Conservation (phyloP, 371 early-diverging fungal genomes). For the Rhizopus delemar region DNA sequence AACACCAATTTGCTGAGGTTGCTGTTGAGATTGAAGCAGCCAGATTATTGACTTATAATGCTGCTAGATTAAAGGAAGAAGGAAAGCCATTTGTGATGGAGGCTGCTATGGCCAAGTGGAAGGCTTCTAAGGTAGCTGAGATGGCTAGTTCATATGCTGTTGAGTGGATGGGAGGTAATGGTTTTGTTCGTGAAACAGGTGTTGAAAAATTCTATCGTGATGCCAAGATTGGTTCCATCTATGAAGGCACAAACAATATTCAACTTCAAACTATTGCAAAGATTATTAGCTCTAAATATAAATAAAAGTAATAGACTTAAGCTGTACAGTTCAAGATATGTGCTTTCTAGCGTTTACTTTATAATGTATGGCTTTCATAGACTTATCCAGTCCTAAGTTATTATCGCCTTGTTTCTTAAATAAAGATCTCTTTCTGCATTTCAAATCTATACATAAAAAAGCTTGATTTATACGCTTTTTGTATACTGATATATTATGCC, state of each 20-base stretch:
- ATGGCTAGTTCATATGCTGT: conserved; percentile 84
- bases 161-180: conserved; percentile 98
- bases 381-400: too few species aligned
- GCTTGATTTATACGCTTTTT: too few species aligned
- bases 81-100: conserved; percentile 89
- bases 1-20: conserved; percentile 95
- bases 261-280: conserved; percentile 97
- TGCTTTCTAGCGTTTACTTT: too few species aligned
- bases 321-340: too few species aligned
- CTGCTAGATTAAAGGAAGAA: conserved; percentile 94
- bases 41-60: conserved; percentile 94
- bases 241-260: conserved; percentile 92
- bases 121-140: conserved; percentile 93
- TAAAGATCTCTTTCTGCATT: too few species aligned
- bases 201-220: conserved; percentile 97
- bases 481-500: too few species aligned
- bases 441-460: too few species aligned
- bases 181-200: conserved; percentile 77
- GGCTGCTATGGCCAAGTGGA: conserved; percentile 98
- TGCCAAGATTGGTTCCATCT: conserved; percentile 91
- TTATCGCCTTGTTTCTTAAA: too few species aligned
- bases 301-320: conserved; percentile 24
- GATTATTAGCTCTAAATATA: conserved; percentile 69
- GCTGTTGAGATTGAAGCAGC: conserved; percentile 97
- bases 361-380: too few species aligned